phyloP scores from a whole-genome alignment of 1,284 basidiomycete genomes.

The Cutaneotrichosporon curvatum region DNA sequence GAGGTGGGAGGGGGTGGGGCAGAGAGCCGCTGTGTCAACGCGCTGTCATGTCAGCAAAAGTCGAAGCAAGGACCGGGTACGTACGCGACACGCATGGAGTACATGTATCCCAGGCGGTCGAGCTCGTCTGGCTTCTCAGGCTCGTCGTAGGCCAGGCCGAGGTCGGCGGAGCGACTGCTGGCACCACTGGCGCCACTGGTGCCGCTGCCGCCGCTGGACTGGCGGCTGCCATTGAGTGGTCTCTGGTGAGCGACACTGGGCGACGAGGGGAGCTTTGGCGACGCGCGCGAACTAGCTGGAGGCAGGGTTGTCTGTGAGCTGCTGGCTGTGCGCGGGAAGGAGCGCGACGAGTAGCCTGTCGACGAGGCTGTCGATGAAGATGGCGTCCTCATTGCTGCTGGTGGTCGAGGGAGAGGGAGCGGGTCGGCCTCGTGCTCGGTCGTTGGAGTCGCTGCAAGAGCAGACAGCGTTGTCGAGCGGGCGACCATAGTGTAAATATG shows the following conservation, averaged over 20 bases:
- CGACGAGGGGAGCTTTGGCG: not conserved
- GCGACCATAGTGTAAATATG: constrained; percentile 4
- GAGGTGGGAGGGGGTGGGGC: not conserved
- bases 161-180: not conserved
- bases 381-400: not conserved
- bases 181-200: not conserved
- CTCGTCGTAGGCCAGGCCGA: too few relatives aligned
- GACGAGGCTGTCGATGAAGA: not conserved
- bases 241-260: not conserved
- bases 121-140: constrained; percentile 24
- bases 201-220: not conserved
- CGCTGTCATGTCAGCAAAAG: constrained; percentile 7
- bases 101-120: constrained; percentile 37
- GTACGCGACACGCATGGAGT: constrained; percentile 42
- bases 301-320: not conserved
- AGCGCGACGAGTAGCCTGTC: not conserved
- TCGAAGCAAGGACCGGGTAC: constrained; percentile 8
- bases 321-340: not conserved
- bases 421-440: not conserved
- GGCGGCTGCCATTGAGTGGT: too few relatives aligned
- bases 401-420: not conserved
- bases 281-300: not conserved
- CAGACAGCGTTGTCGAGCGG: constrained; percentile 1
- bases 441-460: not conserved
- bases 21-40: constrained; percentile 13